These are phyloP conservation scores for Aciculosporium take DNA, from an alignment of 2,329 filamentous ascomycete species.

Conservation along the genomic window DNA sequence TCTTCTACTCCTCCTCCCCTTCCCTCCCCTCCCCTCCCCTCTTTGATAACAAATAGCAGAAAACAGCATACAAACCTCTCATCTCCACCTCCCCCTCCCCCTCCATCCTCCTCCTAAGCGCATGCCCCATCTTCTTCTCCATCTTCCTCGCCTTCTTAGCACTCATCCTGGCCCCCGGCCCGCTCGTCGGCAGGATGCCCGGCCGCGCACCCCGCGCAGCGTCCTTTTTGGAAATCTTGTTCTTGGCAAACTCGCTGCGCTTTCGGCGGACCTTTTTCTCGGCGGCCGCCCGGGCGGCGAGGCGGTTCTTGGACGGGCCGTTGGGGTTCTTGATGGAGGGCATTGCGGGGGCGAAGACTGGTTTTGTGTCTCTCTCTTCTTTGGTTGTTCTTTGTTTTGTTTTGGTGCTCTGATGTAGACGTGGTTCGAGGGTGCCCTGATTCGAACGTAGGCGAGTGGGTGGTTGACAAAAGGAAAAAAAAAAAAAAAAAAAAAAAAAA, in stretches of 20 bases:
- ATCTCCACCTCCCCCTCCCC: slow-evolving; percentile 35
- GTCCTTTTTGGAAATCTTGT: slow-evolving; percentile 28
- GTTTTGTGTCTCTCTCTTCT: too few species aligned
- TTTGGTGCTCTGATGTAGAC: too few species aligned
- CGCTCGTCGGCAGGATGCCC: slow-evolving; percentile 41
- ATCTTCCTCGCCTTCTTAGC: slow-evolving; percentile 42
- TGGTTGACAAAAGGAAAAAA: too few species aligned
- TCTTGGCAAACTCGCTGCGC: slow-evolving; percentile 22
- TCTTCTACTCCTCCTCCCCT: too few species aligned
- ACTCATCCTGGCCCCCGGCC: slow-evolving; percentile 35
- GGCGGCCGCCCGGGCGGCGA: slow-evolving; percentile 30
- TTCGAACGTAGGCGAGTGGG: too few species aligned
- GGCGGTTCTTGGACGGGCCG: slow-evolving; percentile 38
- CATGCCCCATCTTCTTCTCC: slow-evolving; percentile 38
- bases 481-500: too few species aligned
- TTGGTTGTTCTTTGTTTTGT: too few species aligned
- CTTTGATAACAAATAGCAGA: neutral
- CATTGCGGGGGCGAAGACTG: too few species aligned
- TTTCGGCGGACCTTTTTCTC: slow-evolving; percentile 30
- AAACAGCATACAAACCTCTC: slow-evolving; percentile 23
- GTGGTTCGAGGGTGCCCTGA: too few species aligned
- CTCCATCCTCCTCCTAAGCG: slow-evolving; percentile 37
- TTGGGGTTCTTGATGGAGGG: slow-evolving; percentile 46
- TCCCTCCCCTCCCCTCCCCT: too few species aligned
- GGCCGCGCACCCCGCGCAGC: slow-evolving; percentile 34